Base-by-base conservation (phyloP, 1,139 yeast species). In the Zygosaccharomyces pseudobailii region DNA sequence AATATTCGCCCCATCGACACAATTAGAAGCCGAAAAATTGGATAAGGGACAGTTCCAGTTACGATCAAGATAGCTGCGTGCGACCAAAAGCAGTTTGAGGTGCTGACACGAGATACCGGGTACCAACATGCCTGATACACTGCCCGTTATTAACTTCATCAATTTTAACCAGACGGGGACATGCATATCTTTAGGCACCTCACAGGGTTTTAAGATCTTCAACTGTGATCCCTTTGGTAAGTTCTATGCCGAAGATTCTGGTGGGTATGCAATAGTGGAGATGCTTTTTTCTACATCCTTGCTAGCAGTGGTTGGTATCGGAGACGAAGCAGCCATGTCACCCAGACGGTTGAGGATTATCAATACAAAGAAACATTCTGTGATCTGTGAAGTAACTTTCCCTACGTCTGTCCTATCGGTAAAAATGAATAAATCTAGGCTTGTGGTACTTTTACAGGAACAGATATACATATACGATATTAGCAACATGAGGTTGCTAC, bases 401-500 rank as follows among this genome's bases (percentile, higher is more conserved):
- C 96, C 97, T 0, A 79, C 95, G 0, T 74, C 95, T 0, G 85
- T 92, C 6, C 70, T 88, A 35, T 79, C 81, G 39, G 94, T 92
- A 24, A 83, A 82, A 58, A 72, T 92, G 69, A 89, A 92, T 55
- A 78, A 84, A 46, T 72, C 80, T 33, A 74, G 95, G 42, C 72
- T 92, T 56, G 76, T 87, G 20, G 95, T 90, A 9, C 73, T 88
- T 24, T 71, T 92, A 47, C 89, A 84, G 56, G 89, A 85, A 53
- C 96, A 90, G 64, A 84, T 92, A 6, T 89, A 87, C 67, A 79
- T 92, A 43, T 92, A 92, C 66, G 97, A 92, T 62, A 84, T 92
- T 37, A 75, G 84, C 40, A 86, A 84, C 57, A 89, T 92, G 97
- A 82, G 84, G 59, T 72, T 92, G 36, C 70, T 92, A 42, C 96